Evolutionary conservation across 2,329 filamentous ascomycete species (phyloP), one percentile per base, ranked within the genome.

Genomic region (Diaporthe sp.): DNA sequence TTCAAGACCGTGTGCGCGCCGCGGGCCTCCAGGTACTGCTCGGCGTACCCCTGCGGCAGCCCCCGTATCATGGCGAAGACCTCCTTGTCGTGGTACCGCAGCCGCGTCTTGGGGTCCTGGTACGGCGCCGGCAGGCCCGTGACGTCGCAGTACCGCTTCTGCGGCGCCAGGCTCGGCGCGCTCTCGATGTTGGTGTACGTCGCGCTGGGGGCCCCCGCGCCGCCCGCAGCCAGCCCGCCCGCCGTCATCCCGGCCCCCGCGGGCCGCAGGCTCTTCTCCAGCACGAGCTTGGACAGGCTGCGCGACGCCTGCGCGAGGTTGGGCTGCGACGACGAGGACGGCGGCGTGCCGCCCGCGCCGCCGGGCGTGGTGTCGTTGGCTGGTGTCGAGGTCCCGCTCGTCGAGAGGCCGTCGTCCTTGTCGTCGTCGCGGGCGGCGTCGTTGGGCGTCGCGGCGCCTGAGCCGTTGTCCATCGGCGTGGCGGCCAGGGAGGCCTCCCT

Each of bases 101-200:
- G 85, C 78, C 96, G 91, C 53, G 96, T 98, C 90, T 99, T 99
- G 3, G 97, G 97, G 83, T 99, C 97, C 44, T 94, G 92, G 83
- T 99, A 99, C 8, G 94, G 93, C 42, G 95, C 95, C n/a, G 95
- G 92, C 78, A 99, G 86, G 1, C 97, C 97, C 1, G 97, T 99
- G 80, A 99, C 91, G 84, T 99, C 97, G 87, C 97, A 99, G 85
- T 98, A 99, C 81, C 94, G 94, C 85, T 93, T 95, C 82, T 94
- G 91, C 79, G 95, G 94, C 70, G 93, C 93, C 80, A 98, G 87
- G 75, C 94, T 97, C 53, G 97, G 97, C 4, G 97, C 96, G 65
- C 95, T 95, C 84, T 85, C 97, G 78, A 99, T 97, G 82, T 98
- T 98, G 9, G 95, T 98, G 84, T 98, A 99, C 1, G 97, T 98